Evolutionary conservation across 306 rosid species (phyloP), one percentile per base, ranked within the genome.

Genomic region (Vigna trinervia): DNA sequence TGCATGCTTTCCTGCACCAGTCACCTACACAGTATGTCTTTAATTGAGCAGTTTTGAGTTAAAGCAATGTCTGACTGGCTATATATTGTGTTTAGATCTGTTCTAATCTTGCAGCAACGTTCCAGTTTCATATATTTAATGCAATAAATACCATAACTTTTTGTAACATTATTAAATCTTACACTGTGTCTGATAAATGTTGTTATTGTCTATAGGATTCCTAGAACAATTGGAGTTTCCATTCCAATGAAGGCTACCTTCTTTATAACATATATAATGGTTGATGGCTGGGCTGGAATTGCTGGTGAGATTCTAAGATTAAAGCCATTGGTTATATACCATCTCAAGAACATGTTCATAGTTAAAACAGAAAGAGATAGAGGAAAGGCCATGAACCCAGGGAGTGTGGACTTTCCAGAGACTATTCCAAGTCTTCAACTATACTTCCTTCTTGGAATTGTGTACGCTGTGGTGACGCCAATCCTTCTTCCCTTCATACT

Each of bases 171-270:
- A 32, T 56, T 45, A 41, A 22, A 52, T 38, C 50, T 34, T 59
- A 30, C 61, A 17, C 52, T 39, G 15, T 45, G 12, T 77, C 23
- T 69, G 15, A 28, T 51, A 59, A n/a, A 6, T 47, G 8, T 53
- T 69, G n/a, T 71, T 69, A 36, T 73, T 85, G 43, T 15, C 71
- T 74, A 30, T 66, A 95, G 99, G 84, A 95, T 95, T 85, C 99
- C 99, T 39, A 91, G 92, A 85, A 95, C 90, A 23, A 95, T 95
- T 59, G 99, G 99, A 76, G 97, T 92, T 80, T 88, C 99, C 36
- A 95, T 95, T 89, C 99, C 99, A 19, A 89, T 85, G 85, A 95
- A 92, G 85, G 99, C 99, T 64, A 92, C 99, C n/a, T 95, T 95
- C 87, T 95, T 95, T 78, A 95, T 95, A 70, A 95, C 99, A 8